Evolutionary conservation across 2,329 filamentous ascomycete genomes (phyloP).

Genomic region (Penicillium sp.): DNA sequence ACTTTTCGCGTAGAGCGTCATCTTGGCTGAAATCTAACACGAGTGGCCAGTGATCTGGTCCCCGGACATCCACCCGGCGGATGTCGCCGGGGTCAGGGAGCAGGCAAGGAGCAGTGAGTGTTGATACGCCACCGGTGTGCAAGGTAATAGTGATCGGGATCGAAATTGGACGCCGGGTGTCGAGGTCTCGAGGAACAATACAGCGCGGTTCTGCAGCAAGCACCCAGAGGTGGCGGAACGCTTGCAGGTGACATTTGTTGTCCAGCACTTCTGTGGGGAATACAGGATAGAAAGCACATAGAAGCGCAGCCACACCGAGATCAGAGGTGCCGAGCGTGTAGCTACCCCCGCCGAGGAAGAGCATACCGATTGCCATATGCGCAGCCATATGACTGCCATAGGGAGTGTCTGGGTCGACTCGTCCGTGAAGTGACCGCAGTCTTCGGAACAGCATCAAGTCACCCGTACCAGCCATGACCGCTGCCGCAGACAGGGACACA

Average conservation of each 20-base stretch:
- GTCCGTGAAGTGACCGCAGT: constrained; percentile 79
- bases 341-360: constrained; percentile 90
- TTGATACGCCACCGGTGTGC: constrained; percentile 34
- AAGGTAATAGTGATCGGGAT: constrained; percentile 64
- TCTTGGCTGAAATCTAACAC: constrained; percentile 66
- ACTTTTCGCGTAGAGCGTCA: constrained; percentile 56
- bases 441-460: constrained; percentile 80
- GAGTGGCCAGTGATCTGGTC: constrained; percentile 71
- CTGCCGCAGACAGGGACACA: constrained; percentile 71
- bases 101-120: constrained; percentile 51
- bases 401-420: constrained; percentile 73
- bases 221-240: constrained; percentile 96
- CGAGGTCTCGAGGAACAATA: constrained; percentile 77
- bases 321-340: constrained; percentile 87
- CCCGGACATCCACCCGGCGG: constrained; percentile 33
- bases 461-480: constrained; percentile 93
- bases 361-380: constrained; percentile 81
- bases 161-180: constrained; percentile 72
- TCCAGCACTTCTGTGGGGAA: constrained; percentile 87
- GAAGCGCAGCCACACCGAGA: constrained; percentile 74
- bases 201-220: constrained; percentile 85
- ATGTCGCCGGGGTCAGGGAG: constrained; percentile 43
- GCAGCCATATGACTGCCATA: constrained; percentile 92
- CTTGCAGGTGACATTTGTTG: constrained; percentile 90
- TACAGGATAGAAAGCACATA: constrained; percentile 89